phyloP scores from a whole-genome alignment of 257 asterid species.

The Nicotiana tomentosiformis region DNA sequence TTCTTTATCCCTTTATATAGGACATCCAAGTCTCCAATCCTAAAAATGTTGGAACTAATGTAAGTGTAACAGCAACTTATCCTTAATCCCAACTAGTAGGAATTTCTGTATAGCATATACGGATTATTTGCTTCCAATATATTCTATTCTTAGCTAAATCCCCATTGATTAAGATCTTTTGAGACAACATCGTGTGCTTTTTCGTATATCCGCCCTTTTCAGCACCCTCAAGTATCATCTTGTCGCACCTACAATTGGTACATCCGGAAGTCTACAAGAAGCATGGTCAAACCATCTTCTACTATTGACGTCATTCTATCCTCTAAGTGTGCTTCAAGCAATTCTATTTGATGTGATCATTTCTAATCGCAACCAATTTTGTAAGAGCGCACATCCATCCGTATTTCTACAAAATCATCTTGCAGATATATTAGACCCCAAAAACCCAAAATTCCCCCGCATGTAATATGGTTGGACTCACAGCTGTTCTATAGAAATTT shows the following conservation, averaged over 20 bases:
- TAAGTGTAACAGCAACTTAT: not conserved
- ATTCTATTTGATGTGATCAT: not conserved
- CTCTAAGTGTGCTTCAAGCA: not conserved
- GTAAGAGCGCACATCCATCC: not conserved
- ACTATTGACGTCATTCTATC: not conserved
- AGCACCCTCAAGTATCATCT: not conserved
- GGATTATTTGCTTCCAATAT: not conserved
- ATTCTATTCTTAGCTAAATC: not conserved
- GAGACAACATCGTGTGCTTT: not conserved
- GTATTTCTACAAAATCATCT: not conserved
- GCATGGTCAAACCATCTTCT: not conserved
- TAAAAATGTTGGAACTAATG: not conserved
- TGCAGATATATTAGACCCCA: not conserved
- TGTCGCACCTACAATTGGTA: not conserved
- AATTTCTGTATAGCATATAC: not conserved
- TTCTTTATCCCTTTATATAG: not conserved
- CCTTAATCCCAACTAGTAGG: not conserved
- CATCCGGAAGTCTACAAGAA: not conserved
- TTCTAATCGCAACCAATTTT: not conserved
- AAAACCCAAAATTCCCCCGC: not conserved
- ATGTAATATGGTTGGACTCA: not conserved
- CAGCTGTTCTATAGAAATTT: not conserved
- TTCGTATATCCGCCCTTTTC: too few relatives aligned
- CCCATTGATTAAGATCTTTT: not conserved
- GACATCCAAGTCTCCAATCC: not conserved